Base-by-base conservation (phyloP, 306 rosid genomes). In the Carpinus viminea region DNA sequence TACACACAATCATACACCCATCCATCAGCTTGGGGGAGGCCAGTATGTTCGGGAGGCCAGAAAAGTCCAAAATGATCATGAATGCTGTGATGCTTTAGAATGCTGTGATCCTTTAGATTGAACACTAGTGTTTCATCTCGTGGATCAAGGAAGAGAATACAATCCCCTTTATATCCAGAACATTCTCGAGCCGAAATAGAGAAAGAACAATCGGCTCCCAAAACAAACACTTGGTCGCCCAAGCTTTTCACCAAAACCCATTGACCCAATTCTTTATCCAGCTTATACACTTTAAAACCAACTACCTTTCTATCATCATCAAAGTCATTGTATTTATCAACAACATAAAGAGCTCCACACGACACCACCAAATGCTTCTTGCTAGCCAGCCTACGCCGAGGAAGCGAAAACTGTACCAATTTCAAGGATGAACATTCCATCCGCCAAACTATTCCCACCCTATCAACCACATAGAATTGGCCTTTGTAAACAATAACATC, bases 391-490 rank as follows among this genome's bases (percentile, higher is more conserved):
- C 96, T 91, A 55, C 70, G 68, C 77, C 89, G 52, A 0, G 84
- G 89, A 71, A 93, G 93, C 6, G 88, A 80, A 73, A 81, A 85
- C 17, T 86, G 87, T 0, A 91, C 52, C 79, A 24, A 24, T 24
- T 24, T 77, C 79, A 87, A 65, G 0, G 85, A 83, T 17, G 81
- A 74, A 0, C 59, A 38, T 36, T 88, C 90, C 21, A 94, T 68
- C 94, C 94, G 84, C 11, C 82, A 90, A 53, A 92, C 80, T 0
- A 89, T 82, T 1, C 96, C 98, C 91, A 84, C 83, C 28, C 70
- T 76, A 66, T 92, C 94, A 13, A 91, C 89, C 5, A 85, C 94
- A 68, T 88, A 92, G 13, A 83, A 65, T 50, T 89, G 92, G 7
- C 87, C 88, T 56, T 82, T 85, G 18, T 66, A 84, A 48, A 88